Conservation (phyloP, 805 yeast genomes). For the Candida patagonica region DNA sequence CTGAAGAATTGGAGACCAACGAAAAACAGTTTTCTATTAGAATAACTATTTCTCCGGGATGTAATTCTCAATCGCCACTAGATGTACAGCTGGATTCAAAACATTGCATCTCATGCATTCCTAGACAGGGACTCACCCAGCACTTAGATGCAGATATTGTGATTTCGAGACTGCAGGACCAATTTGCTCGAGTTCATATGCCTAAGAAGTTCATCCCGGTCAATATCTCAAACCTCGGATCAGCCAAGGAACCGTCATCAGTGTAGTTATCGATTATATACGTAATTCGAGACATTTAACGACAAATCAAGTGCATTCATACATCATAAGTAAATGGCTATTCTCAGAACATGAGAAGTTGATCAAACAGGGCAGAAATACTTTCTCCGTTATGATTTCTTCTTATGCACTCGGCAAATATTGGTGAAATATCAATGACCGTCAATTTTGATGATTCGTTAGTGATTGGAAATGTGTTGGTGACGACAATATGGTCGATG, state of each 20-base stretch:
- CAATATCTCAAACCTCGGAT: constrained; percentile 13
- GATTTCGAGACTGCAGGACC: constrained; percentile 64
- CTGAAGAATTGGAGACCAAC: constrained; percentile 52
- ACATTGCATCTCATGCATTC: constrained; percentile 94
- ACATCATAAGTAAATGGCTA: too few species aligned
- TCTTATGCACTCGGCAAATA: constrained; percentile 96
- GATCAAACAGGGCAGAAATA: constrained; percentile 85
- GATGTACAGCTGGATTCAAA: constrained; percentile 94
- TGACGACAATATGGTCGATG: constrained; percentile 87
- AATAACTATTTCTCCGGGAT: constrained; percentile 91
- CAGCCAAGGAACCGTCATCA: too few species aligned
- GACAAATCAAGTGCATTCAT: too few species aligned
- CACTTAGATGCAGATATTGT: constrained; percentile 90
- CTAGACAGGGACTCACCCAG: constrained; percentile 80
- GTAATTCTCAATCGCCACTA: constrained; percentile 95
- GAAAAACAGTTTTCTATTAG: constrained; percentile 83
- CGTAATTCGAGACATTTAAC: too few species aligned
- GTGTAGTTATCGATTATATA: too few species aligned
- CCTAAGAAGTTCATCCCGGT: constrained; percentile 47
- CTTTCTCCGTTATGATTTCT: constrained; percentile 98
- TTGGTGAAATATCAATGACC: constrained; percentile 87
- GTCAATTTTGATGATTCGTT: constrained; percentile 59
- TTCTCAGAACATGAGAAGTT: constrained; percentile 45
- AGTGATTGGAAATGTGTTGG: constrained; percentile 88
- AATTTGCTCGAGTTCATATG: constrained; percentile 77